Conservation (phyloP, 257 asterid genomes). For the Gentiana dahurica region DNA sequence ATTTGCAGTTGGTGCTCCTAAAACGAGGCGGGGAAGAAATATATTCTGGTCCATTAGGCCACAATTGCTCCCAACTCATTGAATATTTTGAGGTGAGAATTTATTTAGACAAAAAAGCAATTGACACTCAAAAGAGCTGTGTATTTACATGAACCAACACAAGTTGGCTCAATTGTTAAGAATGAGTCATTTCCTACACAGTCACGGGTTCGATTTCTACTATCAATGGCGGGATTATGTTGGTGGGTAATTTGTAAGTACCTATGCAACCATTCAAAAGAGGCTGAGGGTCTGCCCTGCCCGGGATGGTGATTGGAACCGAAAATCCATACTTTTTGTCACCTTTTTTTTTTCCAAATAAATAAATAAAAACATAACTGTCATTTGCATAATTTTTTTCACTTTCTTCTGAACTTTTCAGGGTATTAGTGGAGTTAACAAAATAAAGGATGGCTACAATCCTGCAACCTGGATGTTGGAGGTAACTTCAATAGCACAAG, state of each 20-base stretch:
- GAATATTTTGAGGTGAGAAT: constrained; percentile 32
- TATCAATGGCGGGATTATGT: too few species aligned
- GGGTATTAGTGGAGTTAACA: constrained; percentile 29
- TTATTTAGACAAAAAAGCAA: not conserved
- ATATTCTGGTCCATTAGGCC: constrained; percentile 44
- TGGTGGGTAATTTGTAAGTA: too few species aligned
- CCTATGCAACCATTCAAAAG: too few species aligned
- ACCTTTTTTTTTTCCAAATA: not conserved
- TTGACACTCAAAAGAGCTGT: too few species aligned
- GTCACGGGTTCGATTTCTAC: too few species aligned
- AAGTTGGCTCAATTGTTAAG: too few species aligned
- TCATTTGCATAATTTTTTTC: not conserved
- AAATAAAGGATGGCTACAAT: constrained; percentile 44
- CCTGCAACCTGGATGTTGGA: constrained; percentile 79
- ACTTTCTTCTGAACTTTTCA: not conserved
- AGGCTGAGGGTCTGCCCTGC: too few species aligned
- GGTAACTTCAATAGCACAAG: constrained; percentile 40
- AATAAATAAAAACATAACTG: too few species aligned
- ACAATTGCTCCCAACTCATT: constrained; percentile 34
- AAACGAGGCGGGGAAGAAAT: constrained; percentile 57
- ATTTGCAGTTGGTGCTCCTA: constrained; percentile 41
- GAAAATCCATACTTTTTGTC: not conserved
- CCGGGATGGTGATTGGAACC: too few species aligned
- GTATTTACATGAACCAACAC: too few species aligned
- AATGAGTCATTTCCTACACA: too few species aligned